Evolutionary conservation across 768 basidiomycete species (phyloP).

Genomic region (Inosperma sp.): DNA sequence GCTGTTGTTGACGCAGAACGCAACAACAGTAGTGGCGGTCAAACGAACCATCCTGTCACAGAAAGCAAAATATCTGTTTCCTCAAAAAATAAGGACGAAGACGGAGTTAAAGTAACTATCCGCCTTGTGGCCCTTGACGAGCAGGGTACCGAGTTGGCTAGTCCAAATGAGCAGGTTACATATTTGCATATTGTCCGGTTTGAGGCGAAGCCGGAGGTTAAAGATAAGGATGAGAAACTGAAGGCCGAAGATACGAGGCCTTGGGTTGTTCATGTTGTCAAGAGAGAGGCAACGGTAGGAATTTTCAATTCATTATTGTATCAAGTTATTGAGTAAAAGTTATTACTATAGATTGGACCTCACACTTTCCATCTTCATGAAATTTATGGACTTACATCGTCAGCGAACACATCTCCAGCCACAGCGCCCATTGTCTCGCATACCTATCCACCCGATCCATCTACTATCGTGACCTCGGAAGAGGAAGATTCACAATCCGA

Average conservation of each 20-base stretch:
- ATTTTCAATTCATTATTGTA: slow-evolving; percentile 4
- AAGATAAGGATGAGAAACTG: slow-evolving; percentile 31
- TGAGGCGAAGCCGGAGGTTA: slow-evolving; percentile 24
- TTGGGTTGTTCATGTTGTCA: slow-evolving; percentile 91
- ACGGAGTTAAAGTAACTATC: slow-evolving; percentile 77
- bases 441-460: slow-evolving; percentile 43
- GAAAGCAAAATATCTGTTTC: slow-evolving; percentile 34
- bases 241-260: slow-evolving; percentile 57
- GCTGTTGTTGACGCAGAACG: slow-evolving; percentile 69
- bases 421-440: slow-evolving; percentile 34
- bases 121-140: slow-evolving; percentile 78
- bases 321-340: neutral
- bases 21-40: neutral
- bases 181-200: slow-evolving; percentile 82
- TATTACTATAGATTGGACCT: slow-evolving; percentile 65
- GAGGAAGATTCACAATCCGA: slow-evolving; percentile 75
- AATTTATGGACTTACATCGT: slow-evolving; percentile 87
- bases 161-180: slow-evolving; percentile 82
- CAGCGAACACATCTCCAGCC: slow-evolving; percentile 33
- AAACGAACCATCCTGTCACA: neutral
- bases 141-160: slow-evolving; percentile 59
- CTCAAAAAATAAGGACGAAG: slow-evolving; percentile 38
- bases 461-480: slow-evolving; percentile 34
- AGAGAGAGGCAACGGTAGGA: slow-evolving; percentile 79
- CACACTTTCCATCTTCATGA: slow-evolving; percentile 96